Evolutionary conservation across 2,329 filamentous ascomycete genomes (phyloP).

Genomic region (Colletotrichum cuscutae): DNA sequence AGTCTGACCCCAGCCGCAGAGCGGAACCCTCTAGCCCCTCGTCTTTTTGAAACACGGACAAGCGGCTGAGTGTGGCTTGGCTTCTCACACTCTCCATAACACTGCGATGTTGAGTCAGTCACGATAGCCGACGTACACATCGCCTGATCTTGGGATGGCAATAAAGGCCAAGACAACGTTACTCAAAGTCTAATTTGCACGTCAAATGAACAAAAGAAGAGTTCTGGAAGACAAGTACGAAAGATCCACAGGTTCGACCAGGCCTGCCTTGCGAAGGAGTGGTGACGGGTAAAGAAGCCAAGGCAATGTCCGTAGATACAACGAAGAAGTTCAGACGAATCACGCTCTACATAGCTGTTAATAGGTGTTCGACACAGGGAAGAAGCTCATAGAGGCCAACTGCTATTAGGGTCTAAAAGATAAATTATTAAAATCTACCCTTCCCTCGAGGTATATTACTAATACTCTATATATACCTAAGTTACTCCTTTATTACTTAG

Average conservation of each 20-base stretch:
- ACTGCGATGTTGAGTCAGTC: background rate
- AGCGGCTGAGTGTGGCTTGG: background rate
- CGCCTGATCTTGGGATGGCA: background rate
- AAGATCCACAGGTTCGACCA: background rate
- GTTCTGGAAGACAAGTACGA: background rate
- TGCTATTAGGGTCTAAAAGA: no score
- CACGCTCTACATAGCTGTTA: background rate
- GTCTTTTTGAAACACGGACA: background rate
- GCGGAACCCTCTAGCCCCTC: no score
- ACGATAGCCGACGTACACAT: background rate
- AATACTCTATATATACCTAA: no score
- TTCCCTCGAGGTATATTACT: no score
- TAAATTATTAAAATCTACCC: no score
- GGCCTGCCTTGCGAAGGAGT: background rate
- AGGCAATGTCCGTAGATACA: background rate
- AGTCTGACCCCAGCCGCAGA: background rate
- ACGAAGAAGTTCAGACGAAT: background rate
- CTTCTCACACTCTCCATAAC: background rate
- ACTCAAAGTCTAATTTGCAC: background rate
- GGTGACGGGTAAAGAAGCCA: background rate
- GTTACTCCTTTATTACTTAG: no score
- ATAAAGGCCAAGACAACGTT: background rate
- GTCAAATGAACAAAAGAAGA: background rate
- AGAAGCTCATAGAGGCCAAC: no score
- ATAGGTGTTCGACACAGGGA: no score